A percentile compares a stretch with the other conserved stretches of the same genome.
phyloP scores from a whole-genome alignment of 2,329 filamentous ascomycete species.

The Daldinia sp. region DNA sequence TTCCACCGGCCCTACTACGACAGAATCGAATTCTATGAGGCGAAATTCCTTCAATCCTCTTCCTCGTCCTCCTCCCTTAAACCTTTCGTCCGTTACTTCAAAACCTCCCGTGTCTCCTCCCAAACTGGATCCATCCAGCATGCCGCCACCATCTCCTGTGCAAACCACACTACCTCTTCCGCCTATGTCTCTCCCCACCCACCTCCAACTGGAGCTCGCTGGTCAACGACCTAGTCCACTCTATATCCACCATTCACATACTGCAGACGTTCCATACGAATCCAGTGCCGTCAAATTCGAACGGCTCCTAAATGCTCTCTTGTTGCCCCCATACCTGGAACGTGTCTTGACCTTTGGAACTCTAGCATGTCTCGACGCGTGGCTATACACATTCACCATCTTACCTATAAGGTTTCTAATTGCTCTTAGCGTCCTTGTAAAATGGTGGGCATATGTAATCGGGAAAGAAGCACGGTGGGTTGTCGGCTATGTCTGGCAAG shows the following conservation, averaged over 20 bases:
- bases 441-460: slow-evolving; percentile 82
- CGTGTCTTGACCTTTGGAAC: slow-evolving; percentile 88
- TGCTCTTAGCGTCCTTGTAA: slow-evolving; percentile 78
- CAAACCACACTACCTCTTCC: slow-evolving; percentile 70
- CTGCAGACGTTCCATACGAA: slow-evolving; percentile 80
- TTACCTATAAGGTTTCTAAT: slow-evolving; percentile 88
- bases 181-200: slow-evolving; percentile 74
- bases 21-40: slow-evolving; percentile 54
- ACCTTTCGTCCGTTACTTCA: slow-evolving; percentile 53
- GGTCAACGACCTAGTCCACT: slow-evolving; percentile 71
- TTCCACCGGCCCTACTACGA: slow-evolving; percentile 49
- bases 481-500: slow-evolving; percentile 80
- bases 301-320: slow-evolving; percentile 87
- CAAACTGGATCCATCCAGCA: slow-evolving; percentile 45
- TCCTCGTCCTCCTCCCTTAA: slow-evolving; percentile 58
- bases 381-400: slow-evolving; percentile 97
- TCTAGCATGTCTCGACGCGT: slow-evolving; percentile 91
- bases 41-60: slow-evolving; percentile 65
- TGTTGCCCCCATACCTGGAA: slow-evolving; percentile 85
- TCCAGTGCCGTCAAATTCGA: slow-evolving; percentile 93
- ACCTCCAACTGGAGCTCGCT: slow-evolving; percentile 73
- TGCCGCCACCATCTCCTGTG: slow-evolving; percentile 61
- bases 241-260: slow-evolving; percentile 72
- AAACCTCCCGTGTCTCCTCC: slow-evolving; percentile 37
- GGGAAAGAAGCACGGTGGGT: slow-evolving; percentile 79